phyloP scores from a whole-genome alignment of 1,139 yeast genomes.

The Debaryomycetaceae sp. region DNA sequence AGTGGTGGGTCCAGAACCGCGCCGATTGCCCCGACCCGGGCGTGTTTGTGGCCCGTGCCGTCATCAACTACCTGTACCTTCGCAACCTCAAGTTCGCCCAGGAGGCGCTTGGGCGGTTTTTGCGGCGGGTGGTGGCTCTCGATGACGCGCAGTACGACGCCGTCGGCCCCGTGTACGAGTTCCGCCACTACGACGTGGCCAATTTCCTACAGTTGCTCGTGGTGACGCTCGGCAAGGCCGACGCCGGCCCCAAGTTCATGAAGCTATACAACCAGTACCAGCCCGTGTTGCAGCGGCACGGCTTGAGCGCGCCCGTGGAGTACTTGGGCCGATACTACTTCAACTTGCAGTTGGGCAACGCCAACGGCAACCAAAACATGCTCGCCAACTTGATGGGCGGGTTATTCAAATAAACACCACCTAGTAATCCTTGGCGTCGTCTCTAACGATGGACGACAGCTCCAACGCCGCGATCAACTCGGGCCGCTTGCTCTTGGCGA shows the following conservation, averaged over 20 bases:
- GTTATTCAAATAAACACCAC: slow-evolving; percentile 42
- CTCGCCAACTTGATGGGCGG: slow-evolving; percentile 87
- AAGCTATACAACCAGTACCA: slow-evolving; percentile 46
- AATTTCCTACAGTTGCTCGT: slow-evolving; percentile 70
- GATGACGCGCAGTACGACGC: slow-evolving; percentile 12
- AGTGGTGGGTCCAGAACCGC: slow-evolving; percentile 39
- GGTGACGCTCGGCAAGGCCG: slow-evolving; percentile 55
- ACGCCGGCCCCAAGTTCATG: slow-evolving; percentile 49
- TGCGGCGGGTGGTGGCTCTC: slow-evolving; percentile 20
- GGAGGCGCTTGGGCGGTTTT: slow-evolving; percentile 38
- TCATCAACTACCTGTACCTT: slow-evolving; percentile 64
- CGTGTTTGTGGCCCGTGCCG: slow-evolving; percentile 54
- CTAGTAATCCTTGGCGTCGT: slow-evolving; percentile 12
- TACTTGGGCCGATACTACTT: slow-evolving; percentile 44
- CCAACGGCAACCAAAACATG: slow-evolving; percentile 59
- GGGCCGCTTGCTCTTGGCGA: slow-evolving; percentile 56
- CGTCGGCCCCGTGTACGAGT: slow-evolving; percentile 15
- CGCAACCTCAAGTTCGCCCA: slow-evolving; percentile 58
- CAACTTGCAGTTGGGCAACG: slow-evolving; percentile 43
- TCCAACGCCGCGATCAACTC: slow-evolving; percentile 68
- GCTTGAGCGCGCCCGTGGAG: slow-evolving; percentile 40
- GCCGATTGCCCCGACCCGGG: slow-evolving; percentile 40
- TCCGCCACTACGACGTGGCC: slow-evolving; percentile 34
- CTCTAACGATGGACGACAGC: slow-evolving; percentile 42
- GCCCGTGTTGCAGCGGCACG: slow-evolving; percentile 23